Evolutionary conservation across 2,329 filamentous ascomycete species (phyloP).

Genomic region (Fusarium buharicum): DNA sequence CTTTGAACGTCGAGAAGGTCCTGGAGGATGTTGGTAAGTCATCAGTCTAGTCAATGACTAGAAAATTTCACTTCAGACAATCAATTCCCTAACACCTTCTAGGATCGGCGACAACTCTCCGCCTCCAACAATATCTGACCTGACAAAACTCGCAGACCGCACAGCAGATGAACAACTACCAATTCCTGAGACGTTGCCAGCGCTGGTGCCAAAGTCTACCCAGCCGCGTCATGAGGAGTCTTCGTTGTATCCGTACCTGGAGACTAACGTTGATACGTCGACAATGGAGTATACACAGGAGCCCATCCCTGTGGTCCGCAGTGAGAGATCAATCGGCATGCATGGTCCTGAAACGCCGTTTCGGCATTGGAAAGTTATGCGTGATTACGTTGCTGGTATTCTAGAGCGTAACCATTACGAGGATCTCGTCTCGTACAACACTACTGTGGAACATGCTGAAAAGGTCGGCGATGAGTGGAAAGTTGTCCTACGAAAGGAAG

Average conservation of each 20-base stretch:
- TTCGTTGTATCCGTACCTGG: slow-evolving; percentile 70
- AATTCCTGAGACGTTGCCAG: slow-evolving; percentile 60
- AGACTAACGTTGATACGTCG: slow-evolving; percentile 70
- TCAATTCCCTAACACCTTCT: neutral
- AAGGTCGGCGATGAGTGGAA: slow-evolving; percentile 63
- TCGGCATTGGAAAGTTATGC: slow-evolving; percentile 67
- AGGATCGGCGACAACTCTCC: slow-evolving; percentile 56
- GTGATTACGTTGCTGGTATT: slow-evolving; percentile 63
- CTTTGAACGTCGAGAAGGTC: slow-evolving; percentile 68
- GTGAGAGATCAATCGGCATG: slow-evolving; percentile 45
- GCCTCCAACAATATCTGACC: slow-evolving; percentile 56
- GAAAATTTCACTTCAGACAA: neutral
- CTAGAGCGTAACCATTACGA: slow-evolving; percentile 64
- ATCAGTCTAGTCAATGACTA: too few species aligned
- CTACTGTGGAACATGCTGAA: slow-evolving; percentile 69
- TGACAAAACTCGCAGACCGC: slow-evolving; percentile 59
- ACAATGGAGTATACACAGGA: slow-evolving; percentile 71
- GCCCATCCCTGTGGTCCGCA: slow-evolving; percentile 56
- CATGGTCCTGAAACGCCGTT: slow-evolving; percentile 71
- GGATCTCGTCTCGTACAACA: slow-evolving; percentile 64
- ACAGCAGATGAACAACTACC: slow-evolving; percentile 61
- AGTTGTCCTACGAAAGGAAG: slow-evolving; percentile 57
- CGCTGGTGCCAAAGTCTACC: slow-evolving; percentile 53
- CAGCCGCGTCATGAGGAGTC: slow-evolving; percentile 66
- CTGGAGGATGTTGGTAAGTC: slow-evolving; percentile 70